phyloP scores from a whole-genome alignment of 2,329 filamentous ascomycete species.

The Coniochaeta sp. region DNA sequence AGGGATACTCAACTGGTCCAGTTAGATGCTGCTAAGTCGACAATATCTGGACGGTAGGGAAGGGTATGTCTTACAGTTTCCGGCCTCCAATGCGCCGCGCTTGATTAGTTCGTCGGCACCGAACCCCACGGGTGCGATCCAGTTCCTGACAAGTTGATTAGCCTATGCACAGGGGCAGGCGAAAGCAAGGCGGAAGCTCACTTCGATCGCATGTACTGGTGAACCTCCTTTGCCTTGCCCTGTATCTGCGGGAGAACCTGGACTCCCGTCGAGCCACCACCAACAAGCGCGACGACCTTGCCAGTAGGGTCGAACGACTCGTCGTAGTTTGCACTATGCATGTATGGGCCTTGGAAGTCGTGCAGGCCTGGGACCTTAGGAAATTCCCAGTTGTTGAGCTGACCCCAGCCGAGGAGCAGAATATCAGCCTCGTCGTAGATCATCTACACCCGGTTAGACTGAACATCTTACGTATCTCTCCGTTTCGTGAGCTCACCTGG shows the following conservation, averaged over 20 bases:
- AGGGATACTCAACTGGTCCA: no score
- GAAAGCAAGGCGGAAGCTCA: no score
- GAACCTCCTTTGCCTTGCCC: not conserved
- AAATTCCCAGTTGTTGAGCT: slow-evolving; percentile 5
- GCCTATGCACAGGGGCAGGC: no score
- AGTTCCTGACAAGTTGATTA: slow-evolving; percentile 4
- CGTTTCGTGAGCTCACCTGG: not conserved
- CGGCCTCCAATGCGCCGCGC: no score
- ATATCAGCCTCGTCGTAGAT: slow-evolving; percentile 2
- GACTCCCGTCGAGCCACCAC: slow-evolving; percentile 2
- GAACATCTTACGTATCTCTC: not conserved
- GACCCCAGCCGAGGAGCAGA: not conserved
- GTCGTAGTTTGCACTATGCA: slow-evolving; percentile 5
- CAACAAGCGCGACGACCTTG: slow-evolving; percentile 3
- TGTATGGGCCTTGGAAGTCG: not conserved
- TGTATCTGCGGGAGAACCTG: slow-evolving; percentile 3
- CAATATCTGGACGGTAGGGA: no score
- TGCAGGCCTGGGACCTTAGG: not conserved
- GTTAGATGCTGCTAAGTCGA: no score
- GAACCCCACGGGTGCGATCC: not conserved
- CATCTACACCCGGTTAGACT: not conserved
- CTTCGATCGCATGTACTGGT: slow-evolving; percentile 4
- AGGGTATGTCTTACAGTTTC: no score
- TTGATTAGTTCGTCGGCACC: no score
- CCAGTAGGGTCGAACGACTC: not conserved